Percentiles rank a stretch among this genome's conserved stretches.
These are phyloP conservation scores for Fusarium cicatricum DNA, from an alignment of 2,329 filamentous ascomycete genomes.

Conservation along the genomic window DNA sequence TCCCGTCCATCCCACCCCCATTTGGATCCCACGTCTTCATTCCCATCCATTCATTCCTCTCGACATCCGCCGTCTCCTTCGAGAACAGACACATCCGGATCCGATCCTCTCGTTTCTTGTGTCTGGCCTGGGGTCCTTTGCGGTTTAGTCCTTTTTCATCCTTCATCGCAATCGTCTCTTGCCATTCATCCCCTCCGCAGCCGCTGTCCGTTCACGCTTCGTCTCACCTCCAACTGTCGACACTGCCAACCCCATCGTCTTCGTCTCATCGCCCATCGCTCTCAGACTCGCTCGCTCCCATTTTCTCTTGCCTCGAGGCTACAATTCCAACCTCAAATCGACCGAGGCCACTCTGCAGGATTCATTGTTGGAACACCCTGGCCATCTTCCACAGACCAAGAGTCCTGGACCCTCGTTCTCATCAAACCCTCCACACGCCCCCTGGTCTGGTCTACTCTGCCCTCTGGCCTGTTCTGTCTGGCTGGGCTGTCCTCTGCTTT, in stretches of 20 bases:
- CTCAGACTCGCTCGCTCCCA: conserved; percentile 24
- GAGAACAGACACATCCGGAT: conserved; percentile 36
- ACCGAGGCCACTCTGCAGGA: conserved; percentile 33
- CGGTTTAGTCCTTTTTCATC: conserved; percentile 15
- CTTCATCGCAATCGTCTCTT: conserved; percentile 19
- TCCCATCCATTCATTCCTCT: conserved; percentile 36
- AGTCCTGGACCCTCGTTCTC: conserved; percentile 38
- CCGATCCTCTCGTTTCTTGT: conserved; percentile 28
- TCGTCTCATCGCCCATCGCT: conserved; percentile 21
- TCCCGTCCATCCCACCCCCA: conserved; percentile 41
- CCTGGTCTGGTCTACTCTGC: conserved; percentile 29
- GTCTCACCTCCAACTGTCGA: conserved; percentile 17
- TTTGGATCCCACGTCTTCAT: conserved; percentile 37
- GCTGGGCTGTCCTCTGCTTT: conserved; percentile 29
- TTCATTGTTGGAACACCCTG: conserved; percentile 28
- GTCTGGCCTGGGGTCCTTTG: conserved; percentile 23
- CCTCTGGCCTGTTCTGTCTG: conserved; percentile 26
- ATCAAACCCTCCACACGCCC: conserved; percentile 42
- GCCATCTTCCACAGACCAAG: conserved; percentile 32
- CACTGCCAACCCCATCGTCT: conserved; percentile 17
- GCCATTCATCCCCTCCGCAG: conserved; percentile 14
- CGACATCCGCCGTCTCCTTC: conserved; percentile 22
- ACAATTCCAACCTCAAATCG: conserved; percentile 12
- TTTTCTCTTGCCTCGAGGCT: conserved; percentile 15
- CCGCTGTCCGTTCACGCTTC: conserved; percentile 19